Evolutionary conservation across 768 basidiomycete species (phyloP), one percentile per base, ranked within the genome.

Genomic region (Hericium erinaceus): DNA sequence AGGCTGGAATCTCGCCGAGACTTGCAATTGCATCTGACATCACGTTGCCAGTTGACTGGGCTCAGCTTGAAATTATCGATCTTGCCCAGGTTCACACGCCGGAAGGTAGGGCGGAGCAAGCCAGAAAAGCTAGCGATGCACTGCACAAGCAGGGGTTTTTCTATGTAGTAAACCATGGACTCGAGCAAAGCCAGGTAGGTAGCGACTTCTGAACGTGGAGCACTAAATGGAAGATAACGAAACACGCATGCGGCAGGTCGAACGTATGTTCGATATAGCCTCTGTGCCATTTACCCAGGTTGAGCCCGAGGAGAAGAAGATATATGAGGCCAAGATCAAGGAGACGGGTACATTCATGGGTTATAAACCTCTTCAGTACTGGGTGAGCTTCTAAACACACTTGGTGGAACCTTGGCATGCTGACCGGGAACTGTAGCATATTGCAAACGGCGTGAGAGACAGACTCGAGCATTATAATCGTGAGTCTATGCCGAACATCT

Each of bases 321-420:
- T 58, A 20, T 76, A 77, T 58, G 65, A 64, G 2, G 74, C 70
- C 0, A 69, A 66, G 38, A 73, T 73, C 56, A 76, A 76, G 57
- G 69, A 75, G 24, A 74, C 69, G 0, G 78, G 77, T 7, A 74
- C 76, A 3, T 81, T 74, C 60, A 75, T 78, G 60, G 80, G 80
- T 2, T 83, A 82, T 61, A 83, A 83, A 62, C 70, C 69, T 5
- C 71, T 76, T 5, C 71, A 75, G 49, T 78, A 78, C 57, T 81
- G 76, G 77, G 79, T 80, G 56, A 20, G 65, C 44, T 26, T 2
- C 11, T 20, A 41, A 33, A 13, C 20, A 20, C 9, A 8, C 26
- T 0, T 39, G 0, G 53, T 52, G 33, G 41, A 15, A 15, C 13
- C 39, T 50, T 11, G 44, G 39, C 13, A 5, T 51, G n/a, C 12